These are phyloP conservation scores for Brassica incana DNA, from an alignment of 345 rosid genomes.

Conservation along the genomic window DNA sequence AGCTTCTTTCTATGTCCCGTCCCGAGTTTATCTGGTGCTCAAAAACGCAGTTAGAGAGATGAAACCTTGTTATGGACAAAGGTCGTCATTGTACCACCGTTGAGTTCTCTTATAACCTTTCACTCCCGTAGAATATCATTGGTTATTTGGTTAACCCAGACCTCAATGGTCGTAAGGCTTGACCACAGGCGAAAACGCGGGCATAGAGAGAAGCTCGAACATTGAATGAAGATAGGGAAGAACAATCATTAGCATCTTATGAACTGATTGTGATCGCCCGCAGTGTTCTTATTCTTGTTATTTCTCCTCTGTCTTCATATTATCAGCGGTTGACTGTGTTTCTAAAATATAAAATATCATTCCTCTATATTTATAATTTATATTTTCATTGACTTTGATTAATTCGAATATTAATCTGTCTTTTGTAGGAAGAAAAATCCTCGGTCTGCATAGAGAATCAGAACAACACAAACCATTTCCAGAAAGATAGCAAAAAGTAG, in stretches of 20 bases:
- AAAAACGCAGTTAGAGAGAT: constrained; percentile 41
- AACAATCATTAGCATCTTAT: constrained; percentile 58
- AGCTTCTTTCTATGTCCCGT: constrained; percentile 52
- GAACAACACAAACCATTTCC: constrained; percentile 15
- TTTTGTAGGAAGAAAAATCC: constrained; percentile 32
- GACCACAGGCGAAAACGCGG: not conserved
- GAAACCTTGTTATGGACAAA: constrained; percentile 62
- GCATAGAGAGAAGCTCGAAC: constrained; percentile 60
- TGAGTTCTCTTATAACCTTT: constrained; percentile 45
- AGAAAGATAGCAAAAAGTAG: constrained; percentile 8
- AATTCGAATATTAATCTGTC: no score
- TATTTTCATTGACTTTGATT: not conserved
- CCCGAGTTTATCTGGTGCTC: constrained; percentile 42
- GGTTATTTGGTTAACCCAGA: constrained; percentile 35
- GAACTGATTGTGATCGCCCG: constrained; percentile 38
- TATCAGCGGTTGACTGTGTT: no score
- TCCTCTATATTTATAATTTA: not conserved
- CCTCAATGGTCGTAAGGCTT: constrained; percentile 40
- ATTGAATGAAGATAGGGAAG: constrained; percentile 58
- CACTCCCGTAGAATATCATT: constrained; percentile 46
- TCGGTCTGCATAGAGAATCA: constrained; percentile 55
- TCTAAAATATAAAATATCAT: not conserved
- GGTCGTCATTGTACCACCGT: constrained; percentile 40
- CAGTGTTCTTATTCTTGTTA: constrained; percentile 32
- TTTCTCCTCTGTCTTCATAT: not conserved